Evolutionary conservation across 371 early-diverging fungal species (phyloP).

Genomic region (Circinella minor): DNA sequence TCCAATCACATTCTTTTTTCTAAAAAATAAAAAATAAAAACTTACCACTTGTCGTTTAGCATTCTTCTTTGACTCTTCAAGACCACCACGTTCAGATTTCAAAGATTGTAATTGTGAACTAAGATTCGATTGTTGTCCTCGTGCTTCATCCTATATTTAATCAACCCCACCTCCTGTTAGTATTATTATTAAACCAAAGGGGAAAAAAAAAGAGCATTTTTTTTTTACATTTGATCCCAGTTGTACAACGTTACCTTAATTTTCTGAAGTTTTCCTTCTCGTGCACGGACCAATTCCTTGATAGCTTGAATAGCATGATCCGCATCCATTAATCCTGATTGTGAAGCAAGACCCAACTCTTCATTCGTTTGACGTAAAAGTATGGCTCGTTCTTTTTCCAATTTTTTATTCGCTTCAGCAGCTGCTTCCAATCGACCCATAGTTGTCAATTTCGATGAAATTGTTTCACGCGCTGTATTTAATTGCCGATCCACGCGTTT

Average conservation of each 20-base stretch:
- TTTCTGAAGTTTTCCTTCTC: conserved; percentile 14
- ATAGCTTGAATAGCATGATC: conserved; percentile 11
- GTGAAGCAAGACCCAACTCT: conserved; percentile 17
- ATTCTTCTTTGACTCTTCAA: conserved; percentile 24
- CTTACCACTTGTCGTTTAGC: conserved; percentile 25
- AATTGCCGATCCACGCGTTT: conserved; percentile 20
- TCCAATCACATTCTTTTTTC: too few relatives aligned
- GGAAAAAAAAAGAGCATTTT: too few relatives aligned
- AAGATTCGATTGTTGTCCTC: conserved; percentile 18
- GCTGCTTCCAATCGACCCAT: conserved; percentile 32
- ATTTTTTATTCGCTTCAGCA: conserved; percentile 29
- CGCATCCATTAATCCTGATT: neutral
- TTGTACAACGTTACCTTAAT: conserved; percentile 14
- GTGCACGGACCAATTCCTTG: conserved; percentile 6
- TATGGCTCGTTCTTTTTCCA: conserved; percentile 27
- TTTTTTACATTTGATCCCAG: neutral
- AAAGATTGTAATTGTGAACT: conserved; percentile 20
- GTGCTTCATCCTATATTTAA: conserved; percentile 16
- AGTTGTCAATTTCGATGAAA: conserved; percentile 26
- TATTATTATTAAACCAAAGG: neutral
- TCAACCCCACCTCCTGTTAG: neutral
- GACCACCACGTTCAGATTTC: conserved; percentile 23
- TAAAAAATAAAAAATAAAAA: neutral
- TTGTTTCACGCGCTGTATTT: conserved; percentile 13
- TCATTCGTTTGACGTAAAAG: conserved; percentile 22